phyloP scores from a whole-genome alignment of 2,329 filamentous ascomycete genomes.

The Botrytis squamosa region DNA sequence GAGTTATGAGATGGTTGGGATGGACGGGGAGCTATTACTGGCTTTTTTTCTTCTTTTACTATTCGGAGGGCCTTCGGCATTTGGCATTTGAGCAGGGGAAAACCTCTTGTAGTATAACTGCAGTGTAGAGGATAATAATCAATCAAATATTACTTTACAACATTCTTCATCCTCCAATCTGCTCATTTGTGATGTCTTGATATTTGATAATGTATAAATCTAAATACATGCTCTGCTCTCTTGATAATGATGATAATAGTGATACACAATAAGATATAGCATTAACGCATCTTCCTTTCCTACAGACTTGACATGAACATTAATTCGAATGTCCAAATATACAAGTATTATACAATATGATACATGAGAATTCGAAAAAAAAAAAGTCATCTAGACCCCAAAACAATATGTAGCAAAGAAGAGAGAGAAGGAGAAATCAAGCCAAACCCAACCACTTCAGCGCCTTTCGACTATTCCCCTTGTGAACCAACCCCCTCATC shows the following conservation, averaged over 20 bases:
- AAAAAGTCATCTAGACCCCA: neutral
- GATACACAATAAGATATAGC: neutral
- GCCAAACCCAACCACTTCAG: conserved; percentile 42
- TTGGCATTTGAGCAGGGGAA: conserved; percentile 4
- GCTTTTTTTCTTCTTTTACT: conserved; percentile 1
- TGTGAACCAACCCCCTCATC: conserved; percentile 7
- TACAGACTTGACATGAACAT: neutral
- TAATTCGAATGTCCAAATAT: neutral
- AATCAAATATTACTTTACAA: neutral
- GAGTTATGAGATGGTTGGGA: neutral
- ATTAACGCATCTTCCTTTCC: neutral
- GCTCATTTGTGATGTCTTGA: neutral
- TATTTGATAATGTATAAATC: neutral
- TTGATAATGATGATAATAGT: neutral
- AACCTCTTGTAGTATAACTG: neutral
- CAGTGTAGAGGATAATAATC: conserved; percentile 7
- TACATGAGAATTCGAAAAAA: neutral
- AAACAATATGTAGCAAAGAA: neutral
- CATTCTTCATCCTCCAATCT: neutral
- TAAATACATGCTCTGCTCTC: neutral
- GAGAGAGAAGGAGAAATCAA: conserved; percentile 20
- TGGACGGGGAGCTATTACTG: neutral
- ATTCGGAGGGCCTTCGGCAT: neutral
- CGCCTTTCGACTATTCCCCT: conserved; percentile 40
- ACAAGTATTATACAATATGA: neutral